These are phyloP conservation scores for Ceratocystis smalleyi DNA, from an alignment of 2,329 filamentous ascomycete genomes.

Conservation along the genomic window DNA sequence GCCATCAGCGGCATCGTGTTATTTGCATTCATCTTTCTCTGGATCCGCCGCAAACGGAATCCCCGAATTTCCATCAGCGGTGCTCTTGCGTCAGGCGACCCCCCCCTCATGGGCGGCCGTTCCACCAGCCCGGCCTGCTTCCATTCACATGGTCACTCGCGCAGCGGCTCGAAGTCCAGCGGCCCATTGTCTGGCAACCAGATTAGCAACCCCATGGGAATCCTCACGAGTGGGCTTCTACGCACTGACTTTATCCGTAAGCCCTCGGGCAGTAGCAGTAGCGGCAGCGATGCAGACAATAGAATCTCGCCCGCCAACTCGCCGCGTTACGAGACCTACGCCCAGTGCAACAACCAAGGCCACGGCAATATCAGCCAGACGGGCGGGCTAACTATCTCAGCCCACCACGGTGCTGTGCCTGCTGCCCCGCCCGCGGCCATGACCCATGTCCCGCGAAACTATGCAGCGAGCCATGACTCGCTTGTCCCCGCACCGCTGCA, in stretches of 20 bases:
- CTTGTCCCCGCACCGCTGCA: slow-evolving; percentile 17
- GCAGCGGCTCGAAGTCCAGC: slow-evolving; percentile 20
- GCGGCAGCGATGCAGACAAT: background rate
- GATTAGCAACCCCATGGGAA: slow-evolving; percentile 40
- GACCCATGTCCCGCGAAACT: background rate
- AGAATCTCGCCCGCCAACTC: slow-evolving; percentile 13
- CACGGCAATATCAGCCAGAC: slow-evolving; percentile 3
- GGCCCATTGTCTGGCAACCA: slow-evolving; percentile 30
- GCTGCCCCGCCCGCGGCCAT: slow-evolving; percentile 15
- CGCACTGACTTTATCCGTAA: slow-evolving; percentile 40
- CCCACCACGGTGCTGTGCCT: slow-evolving; percentile 14
- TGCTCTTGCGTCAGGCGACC: slow-evolving; percentile 12
- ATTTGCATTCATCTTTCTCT: slow-evolving; percentile 28
- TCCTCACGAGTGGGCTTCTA: slow-evolving; percentile 25
- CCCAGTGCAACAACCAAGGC: background rate
- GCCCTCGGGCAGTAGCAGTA: slow-evolving; percentile 14
- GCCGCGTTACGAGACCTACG: slow-evolving; percentile 12
- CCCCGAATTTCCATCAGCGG: slow-evolving; percentile 16
- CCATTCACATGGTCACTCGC: background rate
- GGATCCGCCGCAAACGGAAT: slow-evolving; percentile 24
- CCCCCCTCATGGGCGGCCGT: slow-evolving; percentile 2
- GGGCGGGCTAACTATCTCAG: slow-evolving; percentile 11
- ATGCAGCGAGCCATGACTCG: slow-evolving; percentile 10
- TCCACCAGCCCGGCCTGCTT: slow-evolving; percentile 6
- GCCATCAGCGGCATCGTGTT: slow-evolving; percentile 29